These are phyloP conservation scores for Pseudozyma sp. DNA, from an alignment of 1,284 basidiomycete genomes.

Conservation along the genomic window DNA sequence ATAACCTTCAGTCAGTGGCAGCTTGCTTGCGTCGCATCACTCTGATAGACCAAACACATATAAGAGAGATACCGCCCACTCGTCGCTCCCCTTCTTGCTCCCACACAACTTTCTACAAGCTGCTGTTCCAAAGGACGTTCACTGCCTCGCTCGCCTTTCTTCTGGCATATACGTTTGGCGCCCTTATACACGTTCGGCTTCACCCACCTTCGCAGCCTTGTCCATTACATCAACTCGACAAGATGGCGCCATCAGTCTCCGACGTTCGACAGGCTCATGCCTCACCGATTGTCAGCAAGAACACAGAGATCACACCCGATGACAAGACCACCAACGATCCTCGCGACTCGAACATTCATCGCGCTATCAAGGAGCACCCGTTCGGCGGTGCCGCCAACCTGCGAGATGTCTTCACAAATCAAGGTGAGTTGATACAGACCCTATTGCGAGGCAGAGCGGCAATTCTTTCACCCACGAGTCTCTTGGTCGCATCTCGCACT, in stretches of 20 bases:
- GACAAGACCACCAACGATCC: conserved; percentile 57
- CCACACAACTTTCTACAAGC: background rate
- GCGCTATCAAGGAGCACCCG: conserved; percentile 48
- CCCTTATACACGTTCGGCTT: background rate
- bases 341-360: conserved; percentile 50
- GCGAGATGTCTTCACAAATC: conserved; percentile 63
- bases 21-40: too few relatives aligned
- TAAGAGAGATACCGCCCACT: too few relatives aligned
- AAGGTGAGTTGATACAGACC: conserved; percentile 51
- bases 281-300: conserved; percentile 17
- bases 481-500: background rate
- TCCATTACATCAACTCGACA: background rate
- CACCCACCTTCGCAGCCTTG: background rate
- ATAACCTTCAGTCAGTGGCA: too few relatives aligned
- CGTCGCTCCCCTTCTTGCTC: too few relatives aligned
- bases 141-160: conserved; percentile 9
- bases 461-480: background rate
- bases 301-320: conserved; percentile 45
- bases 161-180: conserved; percentile 1
- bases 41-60: too few relatives aligned
- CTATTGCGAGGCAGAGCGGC: background rate
- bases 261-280: conserved; percentile 13
- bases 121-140: conserved; percentile 2
- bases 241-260: conserved; percentile 25
- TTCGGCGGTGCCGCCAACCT: conserved; percentile 59